These are phyloP conservation scores for Termitomyces heimii DNA, from an alignment of 768 basidiomycete species.

Conservation along the genomic window DNA sequence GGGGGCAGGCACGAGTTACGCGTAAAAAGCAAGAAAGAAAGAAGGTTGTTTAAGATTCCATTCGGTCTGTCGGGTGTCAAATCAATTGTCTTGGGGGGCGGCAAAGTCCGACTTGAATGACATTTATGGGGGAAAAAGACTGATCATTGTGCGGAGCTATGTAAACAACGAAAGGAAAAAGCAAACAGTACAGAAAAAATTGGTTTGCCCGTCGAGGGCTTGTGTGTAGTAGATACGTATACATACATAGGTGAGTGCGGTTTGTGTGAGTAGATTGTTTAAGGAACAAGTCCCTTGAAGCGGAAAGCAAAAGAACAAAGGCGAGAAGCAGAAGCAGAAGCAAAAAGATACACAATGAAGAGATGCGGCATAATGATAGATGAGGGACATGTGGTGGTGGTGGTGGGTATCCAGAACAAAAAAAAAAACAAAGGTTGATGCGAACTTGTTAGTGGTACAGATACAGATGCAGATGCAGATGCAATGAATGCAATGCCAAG, in stretches of 20 bases:
- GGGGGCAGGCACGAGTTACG: too few relatives aligned
- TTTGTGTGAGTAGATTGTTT: not conserved
- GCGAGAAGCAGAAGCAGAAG: not conserved
- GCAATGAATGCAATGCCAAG: not conserved
- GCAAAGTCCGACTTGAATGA: too few relatives aligned
- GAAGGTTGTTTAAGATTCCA: too few relatives aligned
- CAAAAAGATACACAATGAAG: not conserved
- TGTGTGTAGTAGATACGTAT: not conserved
- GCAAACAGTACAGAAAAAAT: not conserved
- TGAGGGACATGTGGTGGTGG: not conserved
- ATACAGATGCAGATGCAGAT: conserved; percentile 1
- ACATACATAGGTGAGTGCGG: not conserved
- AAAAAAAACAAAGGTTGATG: not conserved
- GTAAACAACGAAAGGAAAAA: not conserved
- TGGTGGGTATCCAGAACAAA: not conserved
- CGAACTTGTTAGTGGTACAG: not conserved
- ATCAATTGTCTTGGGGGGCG: too few relatives aligned
- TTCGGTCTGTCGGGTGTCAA: too few relatives aligned
- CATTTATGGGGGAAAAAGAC: too few relatives aligned
- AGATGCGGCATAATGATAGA: not conserved
- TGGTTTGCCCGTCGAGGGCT: not conserved
- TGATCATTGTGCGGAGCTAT: not conserved
- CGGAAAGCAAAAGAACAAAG: not conserved
- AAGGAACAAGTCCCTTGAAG: not conserved
- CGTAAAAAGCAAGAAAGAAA: too few relatives aligned